Conservation (phyloP, 208 protist species). For the Blechomonas ayalai region DNA sequence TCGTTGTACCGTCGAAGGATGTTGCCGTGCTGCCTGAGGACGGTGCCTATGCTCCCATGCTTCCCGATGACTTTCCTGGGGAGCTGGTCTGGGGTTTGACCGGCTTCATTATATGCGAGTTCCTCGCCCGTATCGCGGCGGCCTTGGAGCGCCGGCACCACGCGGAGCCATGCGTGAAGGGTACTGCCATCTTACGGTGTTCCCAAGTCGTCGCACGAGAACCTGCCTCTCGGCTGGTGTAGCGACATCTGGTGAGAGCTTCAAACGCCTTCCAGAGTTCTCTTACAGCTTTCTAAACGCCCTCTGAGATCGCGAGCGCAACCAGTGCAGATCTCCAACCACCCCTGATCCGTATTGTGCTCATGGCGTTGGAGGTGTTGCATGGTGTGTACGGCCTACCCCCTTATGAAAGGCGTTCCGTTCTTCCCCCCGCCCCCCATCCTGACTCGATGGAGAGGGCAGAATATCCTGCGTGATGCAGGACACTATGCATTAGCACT, state of each 20-base stretch:
- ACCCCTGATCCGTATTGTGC: too few relatives aligned
- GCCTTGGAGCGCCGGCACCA: constrained; percentile 16
- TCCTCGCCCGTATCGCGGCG: constrained; percentile 45
- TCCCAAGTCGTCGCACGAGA: constrained; percentile 27
- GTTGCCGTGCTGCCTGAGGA: constrained; percentile 25
- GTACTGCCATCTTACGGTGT: constrained; percentile 15
- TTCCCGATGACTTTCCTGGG: constrained; percentile 56
- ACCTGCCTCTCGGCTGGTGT: constrained; percentile 5
- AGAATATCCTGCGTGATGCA: too few relatives aligned
- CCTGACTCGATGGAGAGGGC: too few relatives aligned
- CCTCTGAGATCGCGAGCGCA: too few relatives aligned
- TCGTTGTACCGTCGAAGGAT: constrained; percentile 15
- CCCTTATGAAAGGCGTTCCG: too few relatives aligned
- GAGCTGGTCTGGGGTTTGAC: constrained; percentile 85
- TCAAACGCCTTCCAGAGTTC: too few relatives aligned
- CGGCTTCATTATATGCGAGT: constrained; percentile 58
- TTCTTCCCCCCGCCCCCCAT: too few relatives aligned
- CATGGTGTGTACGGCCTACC: too few relatives aligned
- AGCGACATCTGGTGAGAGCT: constrained; percentile 8
- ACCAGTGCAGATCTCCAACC: too few relatives aligned
- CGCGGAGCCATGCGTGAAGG: neutral
- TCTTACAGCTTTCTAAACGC: too few relatives aligned
- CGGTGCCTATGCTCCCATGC: constrained; percentile 36
- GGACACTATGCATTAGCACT: too few relatives aligned
- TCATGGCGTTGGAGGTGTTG: too few relatives aligned